Evolutionary conservation across 192 early-diverging fungal species (phyloP), one percentile per base, ranked within the genome.

Genomic region (Gamsiella multidivaricata): DNA sequence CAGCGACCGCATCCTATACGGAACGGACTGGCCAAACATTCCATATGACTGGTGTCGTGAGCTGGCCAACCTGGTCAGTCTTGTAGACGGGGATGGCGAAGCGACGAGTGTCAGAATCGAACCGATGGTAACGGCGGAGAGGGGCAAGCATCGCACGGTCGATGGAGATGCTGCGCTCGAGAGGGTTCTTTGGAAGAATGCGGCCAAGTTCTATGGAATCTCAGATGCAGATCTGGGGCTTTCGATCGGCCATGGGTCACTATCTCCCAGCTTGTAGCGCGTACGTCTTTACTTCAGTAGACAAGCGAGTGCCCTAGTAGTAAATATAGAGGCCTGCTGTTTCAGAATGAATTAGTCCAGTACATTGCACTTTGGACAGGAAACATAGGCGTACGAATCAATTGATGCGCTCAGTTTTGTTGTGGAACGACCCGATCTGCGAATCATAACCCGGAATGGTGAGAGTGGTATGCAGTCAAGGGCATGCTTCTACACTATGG

Each of bases 1-100:
- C 43, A 57, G 55, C 28, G 62, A 79, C 28, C 65, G 79, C 10
- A 75, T 82, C 59, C 25, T 82, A 20, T 82, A 80, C 29, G 81
- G 81, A 5, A 64, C 81, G 0, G 81, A 82, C 39, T 82, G 72
- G 64, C 81, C 81, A 29, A 76, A 82, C 18, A 70, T 82, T 22
- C 69, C 69, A 3, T 79, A 82, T 23, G 55, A 66, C 31, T 82
- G 81, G 81, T 61, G 74, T 56, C 63, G 65, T 25, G 81, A 82
- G 56, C 49, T 79, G 31, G 69, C 63, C 11, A 80, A 80, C 29
- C 25, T 82, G 25, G 29, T 70, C 37, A 56, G 74, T 45, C 17
- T 78, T 15, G 36, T 78, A 18, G 74, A 78, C 34, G 71, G 71
- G 0, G 71, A 75, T 69, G 74, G 74, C 0, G 74, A 69, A 11